A percentile compares a stretch with the other conserved stretches of the same genome.
Evolutionary conservation across 2,329 filamentous ascomycete genomes (phyloP).

Genomic region (Fusarium sp.): DNA sequence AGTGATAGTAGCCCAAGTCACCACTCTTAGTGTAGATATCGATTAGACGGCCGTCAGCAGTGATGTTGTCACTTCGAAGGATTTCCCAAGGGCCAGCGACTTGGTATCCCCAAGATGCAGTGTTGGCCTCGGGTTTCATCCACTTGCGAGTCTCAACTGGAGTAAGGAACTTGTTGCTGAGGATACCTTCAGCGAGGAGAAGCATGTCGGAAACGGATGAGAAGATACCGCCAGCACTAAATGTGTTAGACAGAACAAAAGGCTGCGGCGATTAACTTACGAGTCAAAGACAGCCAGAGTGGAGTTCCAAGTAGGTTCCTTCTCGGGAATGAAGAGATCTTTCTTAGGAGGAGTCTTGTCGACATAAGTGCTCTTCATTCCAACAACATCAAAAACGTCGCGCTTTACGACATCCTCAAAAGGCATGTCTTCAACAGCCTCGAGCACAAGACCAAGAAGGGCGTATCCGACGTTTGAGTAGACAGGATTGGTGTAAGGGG

Average conservation of each 20-base stretch:
- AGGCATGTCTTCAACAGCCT: constrained; percentile 56
- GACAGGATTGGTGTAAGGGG: constrained; percentile 58
- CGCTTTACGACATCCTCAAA: constrained; percentile 56
- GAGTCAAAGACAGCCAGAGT: constrained; percentile 52
- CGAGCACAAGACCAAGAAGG: constrained; percentile 60
- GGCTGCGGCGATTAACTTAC: constrained; percentile 42
- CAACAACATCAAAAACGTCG: constrained; percentile 57
- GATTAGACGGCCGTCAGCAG: constrained; percentile 55
- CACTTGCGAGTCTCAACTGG: constrained; percentile 57
- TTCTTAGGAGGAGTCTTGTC: constrained; percentile 49
- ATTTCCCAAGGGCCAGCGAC: constrained; percentile 64
- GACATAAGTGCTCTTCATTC: constrained; percentile 57
- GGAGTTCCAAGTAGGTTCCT: constrained; percentile 52
- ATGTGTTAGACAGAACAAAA: background rate
- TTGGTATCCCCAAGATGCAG: constrained; percentile 53
- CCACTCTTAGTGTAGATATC: constrained; percentile 63
- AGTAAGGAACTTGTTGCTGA: constrained; percentile 57
- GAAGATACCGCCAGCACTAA: constrained; percentile 56
- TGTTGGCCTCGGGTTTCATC: constrained; percentile 59
- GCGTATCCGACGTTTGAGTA: constrained; percentile 64
- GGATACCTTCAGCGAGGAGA: constrained; percentile 57
- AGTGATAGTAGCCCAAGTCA: constrained; percentile 57
- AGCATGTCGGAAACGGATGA: constrained; percentile 58
- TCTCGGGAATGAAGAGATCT: constrained; percentile 53
- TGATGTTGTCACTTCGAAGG: constrained; percentile 53